These are phyloP conservation scores for Sclerotinia glacialis DNA, from an alignment of 2,329 filamentous ascomycete species.

Conservation along the genomic window DNA sequence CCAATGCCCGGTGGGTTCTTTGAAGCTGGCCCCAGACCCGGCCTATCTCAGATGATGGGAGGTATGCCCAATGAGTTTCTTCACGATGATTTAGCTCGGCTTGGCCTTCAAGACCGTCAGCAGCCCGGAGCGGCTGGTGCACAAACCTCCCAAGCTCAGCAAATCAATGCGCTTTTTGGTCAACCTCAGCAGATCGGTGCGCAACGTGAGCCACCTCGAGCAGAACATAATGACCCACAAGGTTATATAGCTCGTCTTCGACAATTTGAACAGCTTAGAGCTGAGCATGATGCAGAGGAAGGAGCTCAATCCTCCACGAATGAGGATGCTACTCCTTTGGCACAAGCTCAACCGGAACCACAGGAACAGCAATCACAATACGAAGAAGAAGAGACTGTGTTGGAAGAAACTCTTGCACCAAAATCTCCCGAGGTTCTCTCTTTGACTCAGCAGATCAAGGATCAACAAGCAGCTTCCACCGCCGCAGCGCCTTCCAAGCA, in stretches of 20 bases:
- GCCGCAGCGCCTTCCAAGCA: conserved; percentile 53
- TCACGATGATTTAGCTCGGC: conserved; percentile 71
- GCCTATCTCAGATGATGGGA: conserved; percentile 40
- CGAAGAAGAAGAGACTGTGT: conserved; percentile 12
- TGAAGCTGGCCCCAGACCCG: conserved; percentile 52
- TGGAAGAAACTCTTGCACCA: conserved; percentile 27
- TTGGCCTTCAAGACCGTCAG: conserved; percentile 51
- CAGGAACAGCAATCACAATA: conserved; percentile 27
- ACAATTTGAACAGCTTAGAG: conserved; percentile 77
- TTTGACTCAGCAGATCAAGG: conserved; percentile 70
- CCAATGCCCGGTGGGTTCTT: conserved; percentile 59
- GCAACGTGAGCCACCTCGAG: conserved; percentile 54
- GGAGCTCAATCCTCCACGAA: conserved; percentile 31
- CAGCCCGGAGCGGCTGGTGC: conserved; percentile 29
- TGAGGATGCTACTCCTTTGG: conserved; percentile 37
- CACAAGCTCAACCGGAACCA: conserved; percentile 28
- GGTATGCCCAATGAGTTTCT: conserved; percentile 52
- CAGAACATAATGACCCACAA: conserved; percentile 59
- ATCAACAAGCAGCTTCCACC: conserved; percentile 58
- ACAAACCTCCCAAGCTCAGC: conserved; percentile 35
- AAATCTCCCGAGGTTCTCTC: conserved; percentile 57
- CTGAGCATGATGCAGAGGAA: conserved; percentile 63
- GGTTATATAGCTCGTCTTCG: conserved; percentile 65
- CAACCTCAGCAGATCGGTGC: conserved; percentile 30
- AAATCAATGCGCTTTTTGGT: conserved; percentile 36